Evolutionary conservation across 2,329 filamentous ascomycete genomes (phyloP).

Genomic region (Hymenoscyphus repandus): DNA sequence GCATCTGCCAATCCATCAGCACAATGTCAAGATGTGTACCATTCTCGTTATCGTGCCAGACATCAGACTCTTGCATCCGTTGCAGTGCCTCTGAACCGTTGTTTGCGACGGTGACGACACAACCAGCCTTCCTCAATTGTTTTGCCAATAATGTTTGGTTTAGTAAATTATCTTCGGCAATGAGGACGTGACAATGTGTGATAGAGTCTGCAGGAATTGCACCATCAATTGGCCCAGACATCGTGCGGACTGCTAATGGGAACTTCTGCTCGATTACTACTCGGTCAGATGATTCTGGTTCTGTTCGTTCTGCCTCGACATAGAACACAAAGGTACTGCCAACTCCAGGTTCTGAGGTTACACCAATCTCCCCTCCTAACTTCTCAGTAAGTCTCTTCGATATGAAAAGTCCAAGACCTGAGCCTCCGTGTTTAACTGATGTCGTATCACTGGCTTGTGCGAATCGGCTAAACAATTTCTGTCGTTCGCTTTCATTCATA

Average conservation of each 20-base stretch:
- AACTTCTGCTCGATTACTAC: background rate
- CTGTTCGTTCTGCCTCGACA: slow-evolving; percentile 47
- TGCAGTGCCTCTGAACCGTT: slow-evolving; percentile 53
- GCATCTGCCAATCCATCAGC: slow-evolving; percentile 76
- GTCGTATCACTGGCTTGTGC: slow-evolving; percentile 71
- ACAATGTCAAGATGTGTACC: slow-evolving; percentile 50
- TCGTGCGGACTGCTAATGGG: slow-evolving; percentile 3
- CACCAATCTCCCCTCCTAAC: slow-evolving; percentile 74
- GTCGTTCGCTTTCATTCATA: slow-evolving; percentile 63
- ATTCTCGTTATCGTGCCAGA: slow-evolving; percentile 18
- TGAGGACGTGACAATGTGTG: slow-evolving; percentile 35
- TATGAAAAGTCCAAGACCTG: slow-evolving; percentile 74
- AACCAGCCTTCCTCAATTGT: slow-evolving; percentile 42
- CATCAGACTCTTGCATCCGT: slow-evolving; percentile 17
- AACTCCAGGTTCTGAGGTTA: slow-evolving; percentile 61
- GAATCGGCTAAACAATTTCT: slow-evolving; percentile 71
- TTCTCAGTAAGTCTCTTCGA: slow-evolving; percentile 73
- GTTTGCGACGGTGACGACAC: slow-evolving; percentile 43
- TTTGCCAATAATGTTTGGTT: slow-evolving; percentile 53
- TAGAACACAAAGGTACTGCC: slow-evolving; percentile 75
- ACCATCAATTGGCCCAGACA: slow-evolving; percentile 1
- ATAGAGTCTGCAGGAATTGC: slow-evolving; percentile 6
- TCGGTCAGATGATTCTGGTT: slow-evolving; percentile 1
- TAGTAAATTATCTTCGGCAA: slow-evolving; percentile 58
- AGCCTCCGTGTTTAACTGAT: slow-evolving; percentile 72